Percentiles rank a stretch among this genome's conserved stretches.
Evolutionary conservation across 805 yeast species (phyloP).

Genomic region (Lipomyces lipofer): DNA sequence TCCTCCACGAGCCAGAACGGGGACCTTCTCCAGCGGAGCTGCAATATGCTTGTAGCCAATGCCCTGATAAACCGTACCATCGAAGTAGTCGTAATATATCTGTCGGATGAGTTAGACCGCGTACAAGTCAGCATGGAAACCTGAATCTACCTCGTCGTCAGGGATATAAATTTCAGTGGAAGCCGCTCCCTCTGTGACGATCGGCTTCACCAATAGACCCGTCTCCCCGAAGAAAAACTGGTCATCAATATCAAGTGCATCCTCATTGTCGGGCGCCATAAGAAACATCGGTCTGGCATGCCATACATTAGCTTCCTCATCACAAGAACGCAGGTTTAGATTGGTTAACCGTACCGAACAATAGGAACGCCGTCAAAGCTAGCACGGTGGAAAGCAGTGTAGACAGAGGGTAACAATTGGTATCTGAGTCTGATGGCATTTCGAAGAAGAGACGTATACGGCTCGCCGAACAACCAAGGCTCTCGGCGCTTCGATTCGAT

Average conservation of each 20-base stretch:
- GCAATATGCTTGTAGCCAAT: conserved; percentile 45
- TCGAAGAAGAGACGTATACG: conserved; percentile 62
- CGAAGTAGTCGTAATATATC: conserved; percentile 42
- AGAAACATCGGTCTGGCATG: conserved; percentile 33
- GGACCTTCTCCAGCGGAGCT: conserved; percentile 61
- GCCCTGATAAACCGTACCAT: conserved; percentile 38
- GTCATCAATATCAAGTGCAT: conserved; percentile 67
- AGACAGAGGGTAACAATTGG: conserved; percentile 70
- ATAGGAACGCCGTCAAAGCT: conserved; percentile 67
- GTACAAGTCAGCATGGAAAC: too few species aligned
- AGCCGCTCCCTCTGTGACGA: conserved; percentile 55
- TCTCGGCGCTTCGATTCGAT: conserved; percentile 90
- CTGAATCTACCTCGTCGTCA: conserved; percentile 39
- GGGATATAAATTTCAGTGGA: conserved; percentile 54
- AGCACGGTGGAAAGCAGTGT: conserved; percentile 73
- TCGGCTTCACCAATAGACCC: conserved; percentile 79
- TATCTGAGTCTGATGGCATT: conserved; percentile 76
- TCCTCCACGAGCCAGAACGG: conserved; percentile 79
- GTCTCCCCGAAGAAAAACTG: conserved; percentile 74
- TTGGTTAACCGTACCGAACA: conserved; percentile 39
- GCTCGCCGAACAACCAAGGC: conserved; percentile 84
- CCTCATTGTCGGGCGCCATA: conserved; percentile 41
- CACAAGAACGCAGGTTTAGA: conserved; percentile 29
- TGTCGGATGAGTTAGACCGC: too few species aligned
- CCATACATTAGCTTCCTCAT: too few species aligned